These are phyloP conservation scores for Diaporthe longicolla DNA, from an alignment of 2,329 filamentous ascomycete species.

Conservation along the genomic window DNA sequence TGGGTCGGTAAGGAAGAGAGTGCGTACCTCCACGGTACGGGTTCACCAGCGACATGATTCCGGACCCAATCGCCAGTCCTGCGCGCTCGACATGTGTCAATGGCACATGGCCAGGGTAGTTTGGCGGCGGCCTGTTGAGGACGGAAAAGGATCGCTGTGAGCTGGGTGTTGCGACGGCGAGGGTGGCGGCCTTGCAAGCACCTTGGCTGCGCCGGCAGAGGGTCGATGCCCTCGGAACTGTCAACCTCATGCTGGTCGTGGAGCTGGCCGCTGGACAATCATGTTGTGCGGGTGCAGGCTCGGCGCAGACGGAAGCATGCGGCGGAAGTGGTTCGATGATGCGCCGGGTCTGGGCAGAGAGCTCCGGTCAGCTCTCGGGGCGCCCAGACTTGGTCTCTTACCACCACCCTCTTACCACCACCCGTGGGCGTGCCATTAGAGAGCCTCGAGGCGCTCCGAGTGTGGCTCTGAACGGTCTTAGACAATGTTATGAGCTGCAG, in stretches of 20 bases:
- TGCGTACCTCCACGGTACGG: slow-evolving; percentile 81
- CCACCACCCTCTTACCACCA: no score
- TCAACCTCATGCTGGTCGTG: slow-evolving; percentile 37
- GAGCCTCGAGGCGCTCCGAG: background rate
- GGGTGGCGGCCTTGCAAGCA: slow-evolving; percentile 4
- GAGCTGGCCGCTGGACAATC: slow-evolving; percentile 15
- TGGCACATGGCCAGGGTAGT: slow-evolving; percentile 93
- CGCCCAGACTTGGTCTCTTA: background rate
- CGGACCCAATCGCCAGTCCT: slow-evolving; percentile 76
- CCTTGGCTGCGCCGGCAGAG: slow-evolving; percentile 29
- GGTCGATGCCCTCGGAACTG: slow-evolving; percentile 33
- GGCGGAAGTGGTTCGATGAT: slow-evolving; percentile 39
- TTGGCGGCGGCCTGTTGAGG: slow-evolving; percentile 86
- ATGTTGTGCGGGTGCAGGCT: slow-evolving; percentile 33
- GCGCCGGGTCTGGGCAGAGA: slow-evolving; percentile 28
- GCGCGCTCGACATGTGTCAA: slow-evolving; percentile 83
- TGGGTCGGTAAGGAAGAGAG: slow-evolving; percentile 1
- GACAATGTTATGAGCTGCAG: background rate
- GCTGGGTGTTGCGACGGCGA: slow-evolving; percentile 1
- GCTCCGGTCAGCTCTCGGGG: slow-evolving; percentile 27
- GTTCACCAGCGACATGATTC: slow-evolving; percentile 76
- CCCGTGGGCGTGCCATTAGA: slow-evolving; percentile 4
- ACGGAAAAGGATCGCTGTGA: slow-evolving; percentile 76
- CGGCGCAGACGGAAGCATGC: background rate
- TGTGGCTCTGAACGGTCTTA: background rate